Base-by-base conservation (phyloP, 306 rosid genomes). In the Lathyrus tuberosus region DNA sequence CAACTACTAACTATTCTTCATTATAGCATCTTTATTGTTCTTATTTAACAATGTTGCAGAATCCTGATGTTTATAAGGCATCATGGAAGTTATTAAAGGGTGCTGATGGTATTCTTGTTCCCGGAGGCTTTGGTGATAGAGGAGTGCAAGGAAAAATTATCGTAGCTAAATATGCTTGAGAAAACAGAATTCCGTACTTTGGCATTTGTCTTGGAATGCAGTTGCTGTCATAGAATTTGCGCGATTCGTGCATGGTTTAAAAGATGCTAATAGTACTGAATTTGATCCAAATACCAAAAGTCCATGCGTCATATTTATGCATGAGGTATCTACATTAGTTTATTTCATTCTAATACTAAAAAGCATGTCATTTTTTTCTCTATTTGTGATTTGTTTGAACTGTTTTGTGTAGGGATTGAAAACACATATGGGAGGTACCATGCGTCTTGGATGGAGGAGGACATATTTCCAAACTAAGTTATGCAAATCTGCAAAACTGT, bases 161-260 rank as follows among this genome's bases (percentile, higher is more conserved):
- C 30, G 98, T 95, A 33, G 96, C 90, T 65, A 90, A 87, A 70
- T 90, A 88, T 71, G 95, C 98, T 2, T 86, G 96, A 22, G 97
- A 90, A 82, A 90, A 87, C 26, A 84, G 56, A 69, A 79, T 94
- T 78, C 97, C 98, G 2, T 94, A 58, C 84, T 96, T 94, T 1
- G 98, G 98, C 48, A 94, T 94, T 65, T 94, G 97, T 40, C 83
- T 94, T 15, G 98, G 98, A 76, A 85, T 94, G 98, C 98, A 94
- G 70, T 87, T 69, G 95, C 98, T 72, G 97, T 94, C 51, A 76
- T 94, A 73, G 98, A 94, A 71, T 85, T 78, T 78, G 94, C 98
- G 5, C 81, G 84, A 69, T 94, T 95, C 79, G 83, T 87, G 78
- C 94, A 88, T 26, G 88, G 97, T 73, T 76, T 88, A 40, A 73